Evolutionary conservation across 345 rosid genomes (phyloP).

Genomic region (Excoecaria cochinchinensis): DNA sequence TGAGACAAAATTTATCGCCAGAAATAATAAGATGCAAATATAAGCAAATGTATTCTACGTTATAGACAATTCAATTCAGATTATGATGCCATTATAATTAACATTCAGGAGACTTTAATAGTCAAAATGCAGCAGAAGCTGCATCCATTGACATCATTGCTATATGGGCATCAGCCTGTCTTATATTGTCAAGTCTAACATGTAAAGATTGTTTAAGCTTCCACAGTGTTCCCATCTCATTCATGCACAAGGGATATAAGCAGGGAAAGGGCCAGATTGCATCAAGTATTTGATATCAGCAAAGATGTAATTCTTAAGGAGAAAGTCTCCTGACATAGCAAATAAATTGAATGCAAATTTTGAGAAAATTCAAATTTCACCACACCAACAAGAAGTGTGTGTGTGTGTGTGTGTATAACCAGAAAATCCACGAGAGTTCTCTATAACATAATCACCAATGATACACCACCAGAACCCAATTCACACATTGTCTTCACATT

Average conservation of each 20-base stretch:
- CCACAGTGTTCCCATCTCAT: neutral
- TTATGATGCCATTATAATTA: neutral
- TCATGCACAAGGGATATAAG: neutral
- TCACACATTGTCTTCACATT: slow-evolving; percentile 90
- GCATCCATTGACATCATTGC: neutral
- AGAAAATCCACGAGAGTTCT: neutral
- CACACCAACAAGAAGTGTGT: neutral
- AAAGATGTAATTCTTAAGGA: neutral
- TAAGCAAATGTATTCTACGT: neutral
- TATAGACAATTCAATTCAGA: neutral
- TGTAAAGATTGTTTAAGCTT: neutral
- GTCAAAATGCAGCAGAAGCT: neutral
- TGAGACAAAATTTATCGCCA: neutral
- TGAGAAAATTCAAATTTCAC: neutral
- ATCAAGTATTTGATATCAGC: neutral
- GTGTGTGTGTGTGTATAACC: too few relatives aligned
- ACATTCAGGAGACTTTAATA: neutral
- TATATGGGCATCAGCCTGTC: neutral
- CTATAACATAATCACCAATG: slow-evolving; percentile 48
- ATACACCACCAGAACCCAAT: slow-evolving; percentile 90
- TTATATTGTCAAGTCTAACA: neutral
- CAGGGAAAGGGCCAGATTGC: neutral
- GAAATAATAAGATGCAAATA: neutral
- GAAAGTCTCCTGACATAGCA: neutral
- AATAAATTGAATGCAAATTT: neutral